Base-by-base conservation (phyloP, 2,329 filamentous ascomycete species). In the Aureobasidium zeae region DNA sequence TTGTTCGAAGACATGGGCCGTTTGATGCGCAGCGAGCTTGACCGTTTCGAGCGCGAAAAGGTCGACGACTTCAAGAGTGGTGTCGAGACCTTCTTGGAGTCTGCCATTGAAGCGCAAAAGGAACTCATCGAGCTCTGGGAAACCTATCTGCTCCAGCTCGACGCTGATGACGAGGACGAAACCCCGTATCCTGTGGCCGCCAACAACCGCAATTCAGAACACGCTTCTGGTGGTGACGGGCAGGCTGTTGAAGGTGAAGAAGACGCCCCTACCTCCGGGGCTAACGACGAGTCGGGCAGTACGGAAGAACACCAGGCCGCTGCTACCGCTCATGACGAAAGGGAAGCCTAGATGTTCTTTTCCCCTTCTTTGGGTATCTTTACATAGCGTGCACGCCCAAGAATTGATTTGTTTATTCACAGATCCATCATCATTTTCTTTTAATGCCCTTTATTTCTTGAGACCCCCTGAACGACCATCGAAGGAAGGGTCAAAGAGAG, bases 31-130 rank as follows among this genome's bases (percentile, higher is more conserved):
- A 74, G 73, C 25, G 91, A 98, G 63, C 71, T 98, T 52, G 91
- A 96, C 56, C 75, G 88, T 13, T 98, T 98, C 57, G 91, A 98
- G 67, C 77, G 77, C 55, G 91, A 98, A 66, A 98, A 98, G 70
- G 91, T 98, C 3, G 91, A 98, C 61, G 91, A 98, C 61, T 98
- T 98, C 65, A 98, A 98, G 72, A 91, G 84, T 50, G 89, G 88
- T 0, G 88, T 98, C 2, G 91, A 98, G 69, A 98, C 91, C 1
- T 98, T 94, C 65, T 65, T 98, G 55, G 91, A 98, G 69, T 88
- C 91, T 57, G 86, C 91, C 3, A 87, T 98, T 3, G 91, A 98
- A 66, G 91, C 89, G 44, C 91, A 98, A 68, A 98, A 98, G 67
- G 91, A 98, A 76, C 67, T 81, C 50, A 81, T 81, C 57, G 91